Base-by-base conservation (phyloP, 495 filamentous ascomycete species). In the Talaromyces trachyspermus region DNA sequence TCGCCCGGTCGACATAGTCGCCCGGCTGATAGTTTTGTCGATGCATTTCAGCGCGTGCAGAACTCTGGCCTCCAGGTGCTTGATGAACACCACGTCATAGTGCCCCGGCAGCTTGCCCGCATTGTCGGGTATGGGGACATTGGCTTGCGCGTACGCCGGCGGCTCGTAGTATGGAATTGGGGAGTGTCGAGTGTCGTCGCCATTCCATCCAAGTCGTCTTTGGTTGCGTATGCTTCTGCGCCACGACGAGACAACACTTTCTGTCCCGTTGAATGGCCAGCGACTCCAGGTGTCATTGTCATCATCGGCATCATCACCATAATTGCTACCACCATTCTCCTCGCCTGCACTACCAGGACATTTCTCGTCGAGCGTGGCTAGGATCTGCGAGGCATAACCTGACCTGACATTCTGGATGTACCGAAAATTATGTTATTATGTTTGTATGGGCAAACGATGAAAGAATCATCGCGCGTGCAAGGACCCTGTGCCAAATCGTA, bases 401-500 rank as follows among this genome's bases (percentile, higher is more conserved):
- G 58, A 68, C 9, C 65, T 62, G 5, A 70, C 67, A 32, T 63
- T 52, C 8, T 60, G 51, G 42, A 69, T 61, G 43, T 51, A 69
- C n/a, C n/a, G n/a, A n/a, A n/a, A n/a, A n/a, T n/a, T 26, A 58
- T 54, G 43, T 67, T 69, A 15, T 43, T 35, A 39, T 63, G 54
- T 5, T 51, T 45, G 43, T 64, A 67, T 8, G 67, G 67, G 20
- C 45, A 55, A 44, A 70, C 62, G 46, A 69, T 69, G 53, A 63
- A 70, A 12, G 54, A 58, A 51, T 58, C 58, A 48, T 58, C 57
- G n/a, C 48, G 54, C 5, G 67, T 68, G 46, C 67, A 70, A 1
- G 65, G 67, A 5, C 67, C 67, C 46, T 69, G 50, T 9, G 62
- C 57, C 2, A 70, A 46, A 39, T 70, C 67, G 43, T 64, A 70